Evolutionary conservation across 2,329 filamentous ascomycete genomes (phyloP).

Genomic region (Sclerotinia minor): DNA sequence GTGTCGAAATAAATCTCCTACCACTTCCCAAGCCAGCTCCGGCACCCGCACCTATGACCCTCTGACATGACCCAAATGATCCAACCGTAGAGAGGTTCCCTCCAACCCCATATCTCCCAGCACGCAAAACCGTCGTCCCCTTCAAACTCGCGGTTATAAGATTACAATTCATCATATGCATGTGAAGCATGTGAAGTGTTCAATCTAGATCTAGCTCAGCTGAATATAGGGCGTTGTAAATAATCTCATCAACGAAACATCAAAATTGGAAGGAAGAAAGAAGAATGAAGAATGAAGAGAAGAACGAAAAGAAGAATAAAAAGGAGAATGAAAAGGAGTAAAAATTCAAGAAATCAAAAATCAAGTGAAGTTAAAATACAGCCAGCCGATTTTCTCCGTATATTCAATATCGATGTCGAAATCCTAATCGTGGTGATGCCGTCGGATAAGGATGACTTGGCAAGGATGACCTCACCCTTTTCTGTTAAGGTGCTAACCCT

Average conservation of each 20-base stretch:
- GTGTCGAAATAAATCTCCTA: neutral
- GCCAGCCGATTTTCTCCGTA: conserved; percentile 1
- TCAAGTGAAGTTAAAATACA: neutral
- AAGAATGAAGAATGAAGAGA: no score
- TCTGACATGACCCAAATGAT: neutral
- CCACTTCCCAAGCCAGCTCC: no score
- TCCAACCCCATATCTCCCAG: neutral
- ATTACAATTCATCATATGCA: conserved; percentile 4
- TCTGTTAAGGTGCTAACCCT: no score
- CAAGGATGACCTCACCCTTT: neutral
- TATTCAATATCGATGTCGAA: neutral
- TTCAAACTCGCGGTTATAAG: neutral
- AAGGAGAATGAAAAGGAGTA: neutral
- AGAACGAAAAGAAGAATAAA: no score
- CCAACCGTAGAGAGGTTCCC: neutral
- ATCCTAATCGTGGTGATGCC: neutral
- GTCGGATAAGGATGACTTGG: neutral
- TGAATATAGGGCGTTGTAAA: neutral
- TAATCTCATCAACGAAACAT: neutral
- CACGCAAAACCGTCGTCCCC: neutral
- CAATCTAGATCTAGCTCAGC: no score
- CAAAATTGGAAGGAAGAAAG: neutral
- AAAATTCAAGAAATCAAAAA: neutral
- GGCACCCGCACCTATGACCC: no score
- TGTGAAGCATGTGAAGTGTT: neutral